Conservation (phyloP, 148 eudicot species). For the Amaranthus hypochondriacus region DNA sequence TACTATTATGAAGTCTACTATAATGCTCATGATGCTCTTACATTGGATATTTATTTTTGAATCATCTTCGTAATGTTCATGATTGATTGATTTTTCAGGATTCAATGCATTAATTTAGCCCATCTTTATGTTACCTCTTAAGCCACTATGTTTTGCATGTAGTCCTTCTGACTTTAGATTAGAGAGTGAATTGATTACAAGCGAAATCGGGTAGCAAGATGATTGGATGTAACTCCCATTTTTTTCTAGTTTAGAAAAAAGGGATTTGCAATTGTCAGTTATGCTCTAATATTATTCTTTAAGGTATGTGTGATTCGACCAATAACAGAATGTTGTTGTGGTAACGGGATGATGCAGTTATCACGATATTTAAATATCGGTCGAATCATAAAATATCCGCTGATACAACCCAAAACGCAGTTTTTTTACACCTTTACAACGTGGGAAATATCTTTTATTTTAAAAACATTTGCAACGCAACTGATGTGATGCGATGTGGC, state of each 20-base stretch:
- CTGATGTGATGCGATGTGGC: no score
- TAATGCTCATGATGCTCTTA: not conserved
- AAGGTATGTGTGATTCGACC: no score
- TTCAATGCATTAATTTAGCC: not conserved
- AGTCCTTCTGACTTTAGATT: not conserved
- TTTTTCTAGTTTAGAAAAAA: not conserved
- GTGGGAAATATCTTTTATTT: no score
- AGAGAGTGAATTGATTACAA: not conserved
- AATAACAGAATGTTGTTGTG: no score
- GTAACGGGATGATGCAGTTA: no score
- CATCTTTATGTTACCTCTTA: not conserved
- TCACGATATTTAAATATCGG: no score
- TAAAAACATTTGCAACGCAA: no score
- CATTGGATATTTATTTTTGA: no score
- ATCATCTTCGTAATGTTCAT: not conserved
- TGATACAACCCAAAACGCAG: no score
- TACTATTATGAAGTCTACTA: not conserved
- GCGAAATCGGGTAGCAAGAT: not conserved
- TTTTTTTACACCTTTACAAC: no score
- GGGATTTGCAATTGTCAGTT: not conserved
- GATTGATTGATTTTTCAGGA: not conserved
- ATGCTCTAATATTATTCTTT: not conserved
- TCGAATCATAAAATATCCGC: no score
- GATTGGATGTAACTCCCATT: not conserved
- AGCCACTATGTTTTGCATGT: not conserved